Base-by-base conservation (phyloP, 2,329 filamentous ascomycete species). In the Helminthosporium solani region DNA sequence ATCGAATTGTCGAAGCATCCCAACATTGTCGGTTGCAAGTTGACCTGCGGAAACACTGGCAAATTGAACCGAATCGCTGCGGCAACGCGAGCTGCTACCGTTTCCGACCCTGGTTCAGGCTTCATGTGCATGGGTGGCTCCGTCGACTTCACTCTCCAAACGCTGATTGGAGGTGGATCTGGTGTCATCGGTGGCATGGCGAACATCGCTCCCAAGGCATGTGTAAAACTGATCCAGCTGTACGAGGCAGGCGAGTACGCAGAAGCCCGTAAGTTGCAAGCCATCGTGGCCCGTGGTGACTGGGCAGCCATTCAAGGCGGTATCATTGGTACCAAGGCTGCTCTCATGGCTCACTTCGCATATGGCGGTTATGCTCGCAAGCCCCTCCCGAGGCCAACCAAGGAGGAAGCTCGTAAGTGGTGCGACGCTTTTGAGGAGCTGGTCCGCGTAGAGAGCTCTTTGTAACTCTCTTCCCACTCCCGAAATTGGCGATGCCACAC, bases 61-160 rank as follows among this genome's bases (percentile, higher is more conserved):
- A 87, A 87, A 66, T 73, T 87, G 74, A 64, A 79, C 80, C 52
- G 83, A 70, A 34, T 83, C 20, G 79, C 79, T 9, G 79, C 81
- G 16, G 78, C 78, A 20, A 80, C 79, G 0, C 61, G 60, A 36
- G 67, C 71, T 11, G 65, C 58, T 0, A 71, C 68, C 2, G 56
- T 65, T 7, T 65, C 58, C 7, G 64, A 68, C 28, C 58, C 66
- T 15, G 70, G 69, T n/a, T 71, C 67, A 67, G 79, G 72, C 12
- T 90, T 90, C 74, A 77, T 87, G 63, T 85, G 85, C 48, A 81
- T 86, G 58, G 86, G 85, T 33, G 87, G 87, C 44, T 86, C 82
- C 39, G 85, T 85, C 42, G 86, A 90, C 71, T 89, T 89, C 68
- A 85, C 83, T 11, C 70, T 90, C 11, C 86, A 88, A 66, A 84